phyloP scores from a whole-genome alignment of 192 early-diverging fungal genomes.

The Backusella parvicylindrica region DNA sequence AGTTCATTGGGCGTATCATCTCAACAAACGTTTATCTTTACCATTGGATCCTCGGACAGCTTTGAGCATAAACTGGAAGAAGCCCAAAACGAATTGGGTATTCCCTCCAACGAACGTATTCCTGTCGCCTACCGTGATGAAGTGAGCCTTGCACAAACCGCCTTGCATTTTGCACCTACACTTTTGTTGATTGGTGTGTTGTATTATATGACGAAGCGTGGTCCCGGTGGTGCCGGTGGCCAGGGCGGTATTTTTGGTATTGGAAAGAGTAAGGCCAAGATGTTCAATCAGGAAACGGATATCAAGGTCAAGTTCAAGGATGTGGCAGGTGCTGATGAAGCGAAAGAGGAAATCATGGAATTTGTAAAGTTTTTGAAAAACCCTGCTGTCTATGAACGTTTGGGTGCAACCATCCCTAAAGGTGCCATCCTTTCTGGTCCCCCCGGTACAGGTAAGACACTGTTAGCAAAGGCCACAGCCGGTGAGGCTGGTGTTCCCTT shows the following conservation, averaged over 20 bases:
- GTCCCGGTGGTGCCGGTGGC: slow-evolving; percentile 55
- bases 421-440: slow-evolving; percentile 93
- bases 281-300: slow-evolving; percentile 97
- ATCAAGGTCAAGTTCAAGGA: slow-evolving; percentile 98
- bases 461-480: slow-evolving; percentile 98
- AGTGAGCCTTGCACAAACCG: slow-evolving; percentile 63
- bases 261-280: slow-evolving; percentile 90
- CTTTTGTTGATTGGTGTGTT: slow-evolving; percentile 85
- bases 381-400: slow-evolving; percentile 82
- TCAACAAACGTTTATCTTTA: slow-evolving; percentile 64
- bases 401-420: slow-evolving; percentile 99
- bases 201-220: slow-evolving; percentile 82
- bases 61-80: slow-evolving; percentile 91
- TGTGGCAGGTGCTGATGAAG: slow-evolving; percentile 98
- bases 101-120: slow-evolving; percentile 86
- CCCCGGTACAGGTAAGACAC: slow-evolving; percentile 97
- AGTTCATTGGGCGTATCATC: slow-evolving; percentile 30
- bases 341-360: slow-evolving; percentile 99
- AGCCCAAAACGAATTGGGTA: slow-evolving; percentile 88
- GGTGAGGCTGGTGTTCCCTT: slow-evolving; percentile 99
- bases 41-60: slow-evolving; percentile 90
- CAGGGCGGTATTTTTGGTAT: slow-evolving; percentile 92
- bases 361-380: slow-evolving; percentile 99
- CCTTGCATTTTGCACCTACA: slow-evolving; percentile 93
- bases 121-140: slow-evolving; percentile 90